Evolutionary conservation across 2,329 filamentous ascomycete species (phyloP), one percentile per base, ranked within the genome.

Genomic region (Sarocladiaceae sp.): DNA sequence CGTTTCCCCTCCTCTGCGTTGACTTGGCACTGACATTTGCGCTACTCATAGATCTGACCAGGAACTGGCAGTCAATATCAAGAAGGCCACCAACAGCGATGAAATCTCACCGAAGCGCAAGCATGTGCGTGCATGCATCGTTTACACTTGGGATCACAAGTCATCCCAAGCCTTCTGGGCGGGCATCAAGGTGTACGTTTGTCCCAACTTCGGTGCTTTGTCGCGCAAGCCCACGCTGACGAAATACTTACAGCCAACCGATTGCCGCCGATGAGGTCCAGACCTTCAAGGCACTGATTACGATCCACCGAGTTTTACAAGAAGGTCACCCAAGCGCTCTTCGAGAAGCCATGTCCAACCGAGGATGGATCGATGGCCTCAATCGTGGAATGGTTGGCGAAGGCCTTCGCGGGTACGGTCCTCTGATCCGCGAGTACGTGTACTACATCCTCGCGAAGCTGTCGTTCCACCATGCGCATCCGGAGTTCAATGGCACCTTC

Each of bases 141-240:
- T 99, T 42, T 97, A 97, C 71, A 97, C 93, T 54, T 99, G 94
- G 94, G 94, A 99, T 72, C 91, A 99, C 76, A 95, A 96, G 75
- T 96, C 88, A 58, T 96, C 92, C 37, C 80, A 84, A 66, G 90
- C 92, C 66, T 99, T 99, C 71, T 99, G 94, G 94, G 84, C 90
- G 53, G 93, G 92, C 67, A 95, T 99, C 81, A 99, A 99, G 83
- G 92, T 97, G 87, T 95, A 80, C 60, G 87, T 79, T 75, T 50
- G 40, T 40, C 52, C 48, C 37, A 49, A 15, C n/a, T 23, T 31
- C 39, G 25, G 31, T 29, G 11, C 51, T 36, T 17, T 22, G 17
- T 26, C 18, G 13, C 17, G 37, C 37, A 18, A 44, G n/a, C 22
- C 17, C 25, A 18, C 17, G 48, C 44, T 51, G 39, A 50, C 18